Base-by-base conservation (phyloP, 352 stramenopile genomes). In the Poterioochromonas sp. region DNA sequence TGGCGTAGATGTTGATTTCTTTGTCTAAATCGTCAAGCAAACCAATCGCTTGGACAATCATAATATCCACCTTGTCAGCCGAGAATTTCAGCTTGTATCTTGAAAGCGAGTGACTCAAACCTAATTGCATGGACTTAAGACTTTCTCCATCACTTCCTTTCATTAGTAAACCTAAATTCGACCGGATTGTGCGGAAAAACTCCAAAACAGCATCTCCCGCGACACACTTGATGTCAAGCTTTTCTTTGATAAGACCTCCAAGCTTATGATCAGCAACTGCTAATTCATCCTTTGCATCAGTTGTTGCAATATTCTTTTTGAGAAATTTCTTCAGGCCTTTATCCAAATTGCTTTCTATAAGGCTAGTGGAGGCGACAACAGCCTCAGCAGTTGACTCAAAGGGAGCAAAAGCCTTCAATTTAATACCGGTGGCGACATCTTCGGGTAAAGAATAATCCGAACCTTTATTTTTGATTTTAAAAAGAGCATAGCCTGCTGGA, bases 1-100 rank as follows among this genome's bases (percentile, higher is more conserved):
- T 99, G 62, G 96, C 96, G 88, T 99, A 99, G 78, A 94, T 99
- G 88, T 99, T 99, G 86, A 99, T 98, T 87, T 99, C 96, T 90
- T 99, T 99, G 89, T 99, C 96, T 22, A 99, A 88, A 84, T 99
- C 95, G 87, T 99, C 96, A 20, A 99, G 86, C 63, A 99, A 86
- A 18, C 94, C 94, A 71, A 99, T 98, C 20, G 96, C 95, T 88
- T 99, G 96, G 76, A 99, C 93, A 71, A 99, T 98, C 96, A 99
- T 99, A 43, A 94, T 99, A 88, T 99, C 96, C 15, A 99, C 90
- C 88, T 99, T 99, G 84, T 99, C 96, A 15, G 95, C 92, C 79
- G 89, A 97, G 80, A 99, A 99, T 89, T 99, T 99, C 82, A 99
- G 90, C 89, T 99, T 99, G 88, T 99, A 99, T 70, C 96, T 90